phyloP scores from a whole-genome alignment of 2,329 filamentous ascomycete genomes.

The Talaromyces atroroseus region DNA sequence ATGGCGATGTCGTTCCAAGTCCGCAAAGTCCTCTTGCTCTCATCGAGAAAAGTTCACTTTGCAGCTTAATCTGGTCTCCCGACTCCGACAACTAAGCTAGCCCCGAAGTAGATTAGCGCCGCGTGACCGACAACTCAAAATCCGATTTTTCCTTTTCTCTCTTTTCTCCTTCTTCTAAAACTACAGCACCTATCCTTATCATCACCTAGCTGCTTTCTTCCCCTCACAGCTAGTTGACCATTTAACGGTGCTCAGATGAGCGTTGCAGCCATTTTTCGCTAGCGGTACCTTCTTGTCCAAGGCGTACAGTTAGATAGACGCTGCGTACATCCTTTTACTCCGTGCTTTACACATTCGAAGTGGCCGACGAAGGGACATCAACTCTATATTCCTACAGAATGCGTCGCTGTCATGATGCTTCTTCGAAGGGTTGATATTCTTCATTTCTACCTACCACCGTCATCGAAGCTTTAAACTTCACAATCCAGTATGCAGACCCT shows the following conservation, averaged over 20 bases:
- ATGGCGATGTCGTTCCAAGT: slow-evolving; percentile 16
- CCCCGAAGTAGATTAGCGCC: slow-evolving; percentile 20
- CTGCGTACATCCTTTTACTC: slow-evolving; percentile 61
- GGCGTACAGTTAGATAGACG: slow-evolving; percentile 96
- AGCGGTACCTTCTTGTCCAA: slow-evolving; percentile 82
- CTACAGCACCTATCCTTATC: slow-evolving; percentile 87
- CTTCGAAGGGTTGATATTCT: neutral
- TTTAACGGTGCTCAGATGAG: slow-evolving; percentile 84
- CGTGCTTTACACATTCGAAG: neutral
- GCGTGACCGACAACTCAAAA: slow-evolving; percentile 17
- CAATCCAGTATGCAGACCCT: slow-evolving; percentile 33
- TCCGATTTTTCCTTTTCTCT: slow-evolving; percentile 19
- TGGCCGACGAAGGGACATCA: neutral
- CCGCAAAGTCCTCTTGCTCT: slow-evolving; percentile 14
- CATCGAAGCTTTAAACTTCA: neutral
- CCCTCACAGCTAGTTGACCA: slow-evolving; percentile 80
- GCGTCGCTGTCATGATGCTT: neutral
- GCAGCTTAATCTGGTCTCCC: slow-evolving; percentile 5
- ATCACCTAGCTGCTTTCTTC: slow-evolving; percentile 66
- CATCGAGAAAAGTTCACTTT: slow-evolving; percentile 34
- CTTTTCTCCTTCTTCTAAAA: slow-evolving; percentile 32
- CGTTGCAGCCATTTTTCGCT: slow-evolving; percentile 92
- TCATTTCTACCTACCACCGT: neutral
- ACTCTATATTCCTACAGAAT: neutral
- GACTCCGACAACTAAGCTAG: slow-evolving; percentile 20